Evolutionary conservation across 176 grass and related monocot species (phyloP).

Genomic region (Aegilops sharonensis): DNA sequence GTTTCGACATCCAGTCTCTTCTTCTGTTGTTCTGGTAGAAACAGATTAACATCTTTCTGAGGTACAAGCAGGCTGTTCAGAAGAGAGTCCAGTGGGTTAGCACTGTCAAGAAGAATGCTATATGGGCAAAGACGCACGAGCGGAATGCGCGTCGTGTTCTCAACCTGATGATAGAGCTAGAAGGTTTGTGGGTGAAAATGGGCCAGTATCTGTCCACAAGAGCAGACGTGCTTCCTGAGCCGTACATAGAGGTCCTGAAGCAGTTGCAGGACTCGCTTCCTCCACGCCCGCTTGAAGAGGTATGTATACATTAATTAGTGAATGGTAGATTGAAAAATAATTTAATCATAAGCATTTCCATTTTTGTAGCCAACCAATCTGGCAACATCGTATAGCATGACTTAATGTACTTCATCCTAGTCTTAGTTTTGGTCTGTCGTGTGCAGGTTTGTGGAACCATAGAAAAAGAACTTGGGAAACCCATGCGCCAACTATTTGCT

Average conservation of each 20-base stretch:
- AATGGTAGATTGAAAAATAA: constrained; percentile 20
- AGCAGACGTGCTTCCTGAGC: constrained; percentile 92
- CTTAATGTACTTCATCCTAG: neutral
- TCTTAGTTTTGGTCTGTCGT: constrained; percentile 7
- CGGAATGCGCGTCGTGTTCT: constrained; percentile 86
- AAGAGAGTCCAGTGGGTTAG: constrained; percentile 83
- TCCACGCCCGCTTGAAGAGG: constrained; percentile 84
- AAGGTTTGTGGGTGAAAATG: constrained; percentile 97
- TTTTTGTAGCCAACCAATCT: neutral
- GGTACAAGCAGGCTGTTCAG: constrained; percentile 68
- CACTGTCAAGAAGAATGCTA: constrained; percentile 47
- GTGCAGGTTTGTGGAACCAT: constrained; percentile 78
- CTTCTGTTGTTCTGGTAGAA: constrained; percentile 1
- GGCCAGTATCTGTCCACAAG: constrained; percentile 97
- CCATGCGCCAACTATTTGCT: constrained; percentile 76
- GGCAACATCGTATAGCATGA: neutral
- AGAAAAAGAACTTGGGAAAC: constrained; percentile 84
- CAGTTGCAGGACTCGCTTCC: constrained; percentile 90
- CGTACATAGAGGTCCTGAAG: constrained; percentile 84
- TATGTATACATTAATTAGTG: constrained; percentile 22
- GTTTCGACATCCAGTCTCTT: neutral
- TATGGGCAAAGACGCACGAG: constrained; percentile 78
- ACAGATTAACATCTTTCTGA: constrained; percentile 38
- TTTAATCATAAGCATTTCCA: neutral
- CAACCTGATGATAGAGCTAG: constrained; percentile 87